A percentile compares a stretch with the other conserved stretches of the same genome.
These are phyloP conservation scores for Penicillium sp. DNA, from an alignment of 2,329 filamentous ascomycete species.

Conservation along the genomic window DNA sequence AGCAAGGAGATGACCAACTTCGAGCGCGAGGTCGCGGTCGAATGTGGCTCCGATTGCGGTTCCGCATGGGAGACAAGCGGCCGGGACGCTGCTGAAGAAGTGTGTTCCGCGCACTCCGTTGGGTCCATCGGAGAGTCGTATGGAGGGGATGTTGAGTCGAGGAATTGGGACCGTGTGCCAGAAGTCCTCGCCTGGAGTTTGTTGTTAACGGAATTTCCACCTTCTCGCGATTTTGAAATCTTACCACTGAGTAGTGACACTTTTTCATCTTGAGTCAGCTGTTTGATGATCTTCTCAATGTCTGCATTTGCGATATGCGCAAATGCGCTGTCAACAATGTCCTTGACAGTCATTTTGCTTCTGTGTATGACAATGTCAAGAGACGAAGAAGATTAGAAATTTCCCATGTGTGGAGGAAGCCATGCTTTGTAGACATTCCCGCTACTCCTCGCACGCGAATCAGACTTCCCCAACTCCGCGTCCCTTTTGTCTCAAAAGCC, in stretches of 20 bases:
- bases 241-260: conserved; percentile 1
- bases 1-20: conserved; percentile 69
- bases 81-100: conserved; percentile 66
- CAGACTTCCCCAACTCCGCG: too few species aligned
- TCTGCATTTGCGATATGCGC: not conserved
- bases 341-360: not conserved
- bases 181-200: conserved; percentile 50
- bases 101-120: conserved; percentile 67
- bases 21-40: conserved; percentile 66
- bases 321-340: not conserved
- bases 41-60: conserved; percentile 75
- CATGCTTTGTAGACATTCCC: too few species aligned
- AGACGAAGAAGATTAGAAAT: too few species aligned
- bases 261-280: conserved; percentile 9
- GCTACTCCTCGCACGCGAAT: too few species aligned
- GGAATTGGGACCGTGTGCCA: conserved; percentile 67
- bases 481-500: too few species aligned
- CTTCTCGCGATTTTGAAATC: too few species aligned
- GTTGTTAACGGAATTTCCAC: too few species aligned
- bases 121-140: conserved; percentile 67
- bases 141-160: conserved; percentile 60
- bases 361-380: too few species aligned
- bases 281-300: conserved; percentile 5
- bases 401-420: too few species aligned
- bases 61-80: conserved; percentile 74